phyloP scores from a whole-genome alignment of 2,329 filamentous ascomycete species.

The Colletotrichum salicis region DNA sequence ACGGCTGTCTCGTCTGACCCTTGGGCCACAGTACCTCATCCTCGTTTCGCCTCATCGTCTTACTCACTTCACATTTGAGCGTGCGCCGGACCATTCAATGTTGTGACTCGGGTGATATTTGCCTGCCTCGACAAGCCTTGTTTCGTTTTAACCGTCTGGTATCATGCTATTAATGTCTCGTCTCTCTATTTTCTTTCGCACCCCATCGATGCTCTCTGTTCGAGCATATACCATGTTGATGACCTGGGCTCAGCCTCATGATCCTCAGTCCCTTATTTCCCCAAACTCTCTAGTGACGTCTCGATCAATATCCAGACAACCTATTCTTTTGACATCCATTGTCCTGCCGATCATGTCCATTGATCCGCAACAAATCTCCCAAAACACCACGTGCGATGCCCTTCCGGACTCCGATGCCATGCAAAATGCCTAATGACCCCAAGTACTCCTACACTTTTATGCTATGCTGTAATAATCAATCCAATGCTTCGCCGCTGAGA shows the following conservation, averaged over 20 bases:
- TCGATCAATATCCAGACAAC: conserved; percentile 10
- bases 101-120: conserved; percentile 15
- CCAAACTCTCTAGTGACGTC: background rate
- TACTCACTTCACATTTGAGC: conserved; percentile 23
- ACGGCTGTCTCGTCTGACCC: background rate
- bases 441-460: conserved; percentile 10
- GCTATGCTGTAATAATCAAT: conserved; percentile 47
- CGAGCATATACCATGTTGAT: conserved; percentile 22
- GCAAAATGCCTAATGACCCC: conserved; percentile 11
- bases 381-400: conserved; percentile 37
- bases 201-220: conserved; percentile 8
- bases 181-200: conserved; percentile 7
- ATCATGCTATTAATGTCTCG: conserved; percentile 34
- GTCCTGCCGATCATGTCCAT: background rate
- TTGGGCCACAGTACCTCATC: background rate
- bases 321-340: conserved; percentile 3
- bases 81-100: background rate
- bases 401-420: conserved; percentile 36
- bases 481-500: conserved; percentile 69
- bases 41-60: conserved; percentile 31
- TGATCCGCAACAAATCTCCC: conserved; percentile 3
- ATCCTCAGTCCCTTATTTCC: background rate
- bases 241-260: background rate
- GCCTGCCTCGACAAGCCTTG: conserved; percentile 12
- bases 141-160: conserved; percentile 33